Base-by-base conservation (phyloP, 2,329 filamentous ascomycete species). In the Colletotrichum cuscutae region DNA sequence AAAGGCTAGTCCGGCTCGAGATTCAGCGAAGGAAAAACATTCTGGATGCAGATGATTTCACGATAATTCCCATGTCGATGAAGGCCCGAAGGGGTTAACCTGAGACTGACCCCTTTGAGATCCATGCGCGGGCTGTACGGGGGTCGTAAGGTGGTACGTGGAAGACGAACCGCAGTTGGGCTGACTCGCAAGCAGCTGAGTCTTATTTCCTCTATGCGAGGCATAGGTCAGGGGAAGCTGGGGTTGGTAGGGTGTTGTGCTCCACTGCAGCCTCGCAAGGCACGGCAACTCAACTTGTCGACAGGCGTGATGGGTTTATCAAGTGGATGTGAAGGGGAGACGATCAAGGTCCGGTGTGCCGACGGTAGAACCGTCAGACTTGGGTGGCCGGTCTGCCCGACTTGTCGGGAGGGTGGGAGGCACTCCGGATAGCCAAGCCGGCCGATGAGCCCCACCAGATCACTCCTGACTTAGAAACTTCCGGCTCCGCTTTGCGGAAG, bases 111-210 rank as follows among this genome's bases (percentile, higher is more conserved):
- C 42, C 69, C 26, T 49, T 24, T 37, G 35, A 26, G 58, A 63
- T 52, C 64, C 58, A 71, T 62, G 58, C 35, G 64, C 35, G 52
- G 42, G 35, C 64, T 61, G 58, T 19, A 68, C 30, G 49, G 37
- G 59, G 49, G 32, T 63, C 63, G 68, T 71, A 49, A 68, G 37
- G 26, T 30, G 49, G 57, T 63, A 42, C 68, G 68, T 71, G 68
- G 58, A 58, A 26, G 26, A 53, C 49, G n/a, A 52, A 49, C 52
- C 63, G 57, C 49, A 63, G 57, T 59, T 56, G 15, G 11, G 64
- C 57, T 58, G 58, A 63, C 68, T 68, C 68, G 57, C 58, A 62
- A 46, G 52, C 64, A 37, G 37, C 57, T 68, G 49, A 62, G 32
- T 52, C 46, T 53, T 57, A 37, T 49, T 49, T 37, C 49, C 49